These are phyloP conservation scores for Neopestalotiopsis clavispora DNA, from an alignment of 2,329 filamentous ascomycete genomes.

Conservation along the genomic window DNA sequence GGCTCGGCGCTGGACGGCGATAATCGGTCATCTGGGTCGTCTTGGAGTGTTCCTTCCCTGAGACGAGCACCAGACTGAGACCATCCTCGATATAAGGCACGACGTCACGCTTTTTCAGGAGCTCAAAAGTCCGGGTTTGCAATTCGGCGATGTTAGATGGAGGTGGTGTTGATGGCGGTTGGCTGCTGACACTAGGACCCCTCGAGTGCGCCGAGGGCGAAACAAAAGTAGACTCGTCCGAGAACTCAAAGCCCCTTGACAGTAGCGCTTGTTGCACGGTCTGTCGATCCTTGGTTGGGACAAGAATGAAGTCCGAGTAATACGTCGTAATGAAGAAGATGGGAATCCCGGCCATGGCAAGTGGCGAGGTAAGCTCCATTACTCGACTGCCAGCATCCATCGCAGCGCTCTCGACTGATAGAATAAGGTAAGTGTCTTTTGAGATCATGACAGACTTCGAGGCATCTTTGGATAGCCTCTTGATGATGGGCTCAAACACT, in stretches of 20 bases:
- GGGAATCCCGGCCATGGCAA: conserved; percentile 89
- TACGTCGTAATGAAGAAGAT: conserved; percentile 99
- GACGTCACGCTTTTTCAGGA: conserved; percentile 80
- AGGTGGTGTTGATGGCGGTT: conserved; percentile 72
- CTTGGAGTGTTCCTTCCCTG: conserved; percentile 58
- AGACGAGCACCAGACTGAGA: conserved; percentile 82
- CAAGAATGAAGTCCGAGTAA: conserved; percentile 95
- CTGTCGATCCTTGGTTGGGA: conserved; percentile 74
- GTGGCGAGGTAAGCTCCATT: conserved; percentile 85
- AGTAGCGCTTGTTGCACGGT: conserved; percentile 80
- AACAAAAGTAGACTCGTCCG: conserved; percentile 72
- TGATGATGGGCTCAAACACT: conserved; percentile 76
- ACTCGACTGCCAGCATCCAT: conserved; percentile 91
- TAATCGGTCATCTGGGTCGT: conserved; percentile 43
- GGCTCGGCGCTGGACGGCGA: conserved; percentile 37
- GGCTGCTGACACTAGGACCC: conserved; percentile 36
- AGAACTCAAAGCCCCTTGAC: conserved; percentile 82
- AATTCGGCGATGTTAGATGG: conserved; percentile 80
- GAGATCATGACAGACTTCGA: conserved; percentile 72
- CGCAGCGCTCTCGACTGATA: conserved; percentile 88
- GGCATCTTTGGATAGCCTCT: conserved; percentile 60
- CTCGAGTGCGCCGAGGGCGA: conserved; percentile 53
- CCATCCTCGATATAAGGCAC: conserved; percentile 70
- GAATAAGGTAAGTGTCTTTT: conserved; percentile 81
- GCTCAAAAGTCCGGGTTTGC: conserved; percentile 80